Base-by-base conservation (phyloP, 768 basidiomycete genomes). In the Suillus tomentosus region DNA sequence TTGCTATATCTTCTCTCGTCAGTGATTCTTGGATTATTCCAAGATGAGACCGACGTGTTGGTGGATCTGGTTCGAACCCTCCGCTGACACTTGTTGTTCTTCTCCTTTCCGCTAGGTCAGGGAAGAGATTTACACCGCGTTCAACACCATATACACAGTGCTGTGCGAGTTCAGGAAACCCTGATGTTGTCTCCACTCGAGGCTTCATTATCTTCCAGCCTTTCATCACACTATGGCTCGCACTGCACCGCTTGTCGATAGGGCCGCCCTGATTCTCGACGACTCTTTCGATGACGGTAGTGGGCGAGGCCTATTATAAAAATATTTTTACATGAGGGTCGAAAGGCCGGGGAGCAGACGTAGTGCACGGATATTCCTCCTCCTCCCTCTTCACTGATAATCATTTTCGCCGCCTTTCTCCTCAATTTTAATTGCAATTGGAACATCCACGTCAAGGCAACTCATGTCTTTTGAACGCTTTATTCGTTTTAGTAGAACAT, bases 121-220 rank as follows among this genome's bases (percentile, higher is more conserved):
- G 79, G 96, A 98, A 81, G 96, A 99, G 85, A 99, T 99, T 68
- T 99, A 99, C 76, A 95, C 94, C 42, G 97, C 97, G 31, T 99
- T 99, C 89, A 98, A 98, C 81, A 94, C 94, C 64, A 99, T 99
- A 64, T 99, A 99, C 79, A 96, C 96, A 65, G 96, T 99, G 82
- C 78, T 99, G 68, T 92, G 90, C 83, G 95, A 96, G 74, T 96
- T 94, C 84, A 86, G 92, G 77, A 96, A 94, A 79, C 93, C 92
- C 54, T 92, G 78, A 82, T 40, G 48, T 45, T 27, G 19, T 31
- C 64, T 57, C 17, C 36, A 39, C 27, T 45, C 57, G 19, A 15
- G 15, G n/a, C 19, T 53, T 36, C n/a, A 34, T 60, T 51, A 24
- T n/a, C 61, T 64, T 53, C 27, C 37, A 54, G 19, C 40, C 42